A percentile compares a stretch with the other conserved stretches of the same genome.
Evolutionary conservation across 1,139 yeast genomes (phyloP).

Genomic region (Diutina mesorugosa): DNA sequence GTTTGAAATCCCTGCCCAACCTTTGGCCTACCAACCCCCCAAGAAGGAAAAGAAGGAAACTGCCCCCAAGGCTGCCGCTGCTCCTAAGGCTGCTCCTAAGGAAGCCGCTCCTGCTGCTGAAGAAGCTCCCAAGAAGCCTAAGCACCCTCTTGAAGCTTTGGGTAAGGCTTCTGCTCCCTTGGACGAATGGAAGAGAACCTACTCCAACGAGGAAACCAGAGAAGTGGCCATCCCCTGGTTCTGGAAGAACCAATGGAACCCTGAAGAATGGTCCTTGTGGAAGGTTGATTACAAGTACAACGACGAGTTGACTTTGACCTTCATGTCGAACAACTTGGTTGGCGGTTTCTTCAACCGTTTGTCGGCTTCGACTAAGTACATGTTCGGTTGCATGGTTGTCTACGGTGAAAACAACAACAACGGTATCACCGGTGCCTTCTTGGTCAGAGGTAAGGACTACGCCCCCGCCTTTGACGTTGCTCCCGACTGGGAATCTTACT

Average conservation of each 20-base stretch:
- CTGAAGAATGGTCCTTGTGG: constrained; percentile 91
- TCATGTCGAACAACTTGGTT: constrained; percentile 96
- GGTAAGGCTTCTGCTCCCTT: constrained; percentile 62
- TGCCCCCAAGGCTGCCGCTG: constrained; percentile 11
- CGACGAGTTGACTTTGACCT: constrained; percentile 91
- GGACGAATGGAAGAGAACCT: constrained; percentile 94
- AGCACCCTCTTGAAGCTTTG: constrained; percentile 81
- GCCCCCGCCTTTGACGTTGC: constrained; percentile 95
- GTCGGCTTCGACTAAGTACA: constrained; percentile 79
- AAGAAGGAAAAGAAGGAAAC: constrained; percentile 51
- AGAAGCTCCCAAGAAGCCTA: constrained; percentile 34
- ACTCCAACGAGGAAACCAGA: constrained; percentile 97
- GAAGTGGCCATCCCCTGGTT: constrained; percentile 92
- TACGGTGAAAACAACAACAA: constrained; percentile 98
- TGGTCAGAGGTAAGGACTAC: constrained; percentile 89
- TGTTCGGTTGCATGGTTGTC: constrained; percentile 89
- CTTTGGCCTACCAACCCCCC: constrained; percentile 61
- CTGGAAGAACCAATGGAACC: constrained; percentile 85
- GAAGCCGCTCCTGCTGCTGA: constrained; percentile 26
- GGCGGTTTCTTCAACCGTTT: constrained; percentile 99
- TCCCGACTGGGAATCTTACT: constrained; percentile 95
- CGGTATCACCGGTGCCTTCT: constrained; percentile 92
- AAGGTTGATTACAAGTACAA: constrained; percentile 95
- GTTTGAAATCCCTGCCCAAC: constrained; percentile 51
- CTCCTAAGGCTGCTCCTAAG: constrained; percentile 15